Evolutionary conservation across 805 yeast species (phyloP).

Genomic region (Suhomyces kilbournensis): DNA sequence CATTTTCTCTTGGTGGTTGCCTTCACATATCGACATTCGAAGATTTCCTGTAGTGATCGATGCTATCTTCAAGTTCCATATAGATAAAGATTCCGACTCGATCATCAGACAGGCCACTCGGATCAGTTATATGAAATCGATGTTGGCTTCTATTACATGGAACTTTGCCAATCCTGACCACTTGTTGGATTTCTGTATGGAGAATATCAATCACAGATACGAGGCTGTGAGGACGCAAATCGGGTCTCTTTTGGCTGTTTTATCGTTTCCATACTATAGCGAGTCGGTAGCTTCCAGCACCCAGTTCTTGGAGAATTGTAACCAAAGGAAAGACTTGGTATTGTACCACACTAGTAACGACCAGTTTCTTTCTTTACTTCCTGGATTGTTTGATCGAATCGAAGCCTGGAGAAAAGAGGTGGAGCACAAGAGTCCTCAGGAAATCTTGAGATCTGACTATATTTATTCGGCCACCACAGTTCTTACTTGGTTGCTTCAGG

Average conservation of each 20-base stretch:
- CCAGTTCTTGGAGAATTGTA: conserved; percentile 39
- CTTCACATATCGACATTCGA: conserved; percentile 63
- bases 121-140: conserved; percentile 51
- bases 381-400: conserved; percentile 43
- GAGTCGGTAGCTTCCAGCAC: conserved; percentile 40
- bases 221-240: conserved; percentile 68
- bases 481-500: conserved; percentile 54
- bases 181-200: conserved; percentile 42
- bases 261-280: conserved; percentile 41
- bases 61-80: conserved; percentile 44
- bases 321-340: conserved; percentile 25
- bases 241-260: conserved; percentile 55
- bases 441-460: conserved; percentile 56
- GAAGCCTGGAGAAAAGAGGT: conserved; percentile 40
- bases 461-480: conserved; percentile 65
- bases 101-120: conserved; percentile 66
- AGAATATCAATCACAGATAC: conserved; percentile 61
- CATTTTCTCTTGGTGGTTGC: conserved; percentile 71
- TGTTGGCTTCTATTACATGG: conserved; percentile 52
- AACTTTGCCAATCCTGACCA: conserved; percentile 50
- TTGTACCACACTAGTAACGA: conserved; percentile 22
- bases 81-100: conserved; percentile 52
- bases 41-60: conserved; percentile 54
- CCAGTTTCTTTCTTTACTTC: conserved; percentile 35
- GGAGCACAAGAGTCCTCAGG: conserved; percentile 47